phyloP scores from a whole-genome alignment of 306 rosid species.

The Cyclanthera cordifolia region DNA sequence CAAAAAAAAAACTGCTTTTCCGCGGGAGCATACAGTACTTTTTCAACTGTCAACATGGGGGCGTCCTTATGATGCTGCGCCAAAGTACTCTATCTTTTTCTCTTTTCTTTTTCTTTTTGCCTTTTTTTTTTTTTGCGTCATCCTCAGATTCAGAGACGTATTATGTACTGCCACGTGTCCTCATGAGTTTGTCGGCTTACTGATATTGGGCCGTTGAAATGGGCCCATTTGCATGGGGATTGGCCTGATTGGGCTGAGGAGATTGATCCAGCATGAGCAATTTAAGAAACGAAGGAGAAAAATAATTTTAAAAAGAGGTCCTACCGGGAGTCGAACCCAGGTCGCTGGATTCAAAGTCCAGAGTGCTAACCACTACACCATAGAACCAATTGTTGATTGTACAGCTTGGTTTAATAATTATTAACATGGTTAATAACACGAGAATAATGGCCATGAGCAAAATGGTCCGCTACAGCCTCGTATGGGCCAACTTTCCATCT shows the following conservation, averaged over 20 bases:
- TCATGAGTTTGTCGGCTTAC: background rate
- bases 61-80: constrained; percentile 10
- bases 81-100: background rate
- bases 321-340: constrained; percentile 10
- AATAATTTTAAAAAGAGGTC: background rate
- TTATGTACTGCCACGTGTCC: background rate
- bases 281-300: no score
- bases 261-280: background rate
- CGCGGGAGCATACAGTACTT: constrained; percentile 50
- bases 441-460: background rate
- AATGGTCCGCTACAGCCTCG: background rate
- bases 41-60: constrained; percentile 18
- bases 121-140: background rate
- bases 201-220: background rate
- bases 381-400: background rate
- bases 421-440: background rate
- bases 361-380: constrained; percentile 10
- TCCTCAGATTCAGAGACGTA: background rate
- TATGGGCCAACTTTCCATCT: background rate
- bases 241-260: background rate
- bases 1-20: constrained; percentile 31
- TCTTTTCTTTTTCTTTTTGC: background rate
- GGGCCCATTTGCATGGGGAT: background rate
- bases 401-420: no score
- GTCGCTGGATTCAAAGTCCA: constrained; percentile 9